Conservation (phyloP, 2,329 filamentous ascomycete species). For the Claviceps capensis region DNA sequence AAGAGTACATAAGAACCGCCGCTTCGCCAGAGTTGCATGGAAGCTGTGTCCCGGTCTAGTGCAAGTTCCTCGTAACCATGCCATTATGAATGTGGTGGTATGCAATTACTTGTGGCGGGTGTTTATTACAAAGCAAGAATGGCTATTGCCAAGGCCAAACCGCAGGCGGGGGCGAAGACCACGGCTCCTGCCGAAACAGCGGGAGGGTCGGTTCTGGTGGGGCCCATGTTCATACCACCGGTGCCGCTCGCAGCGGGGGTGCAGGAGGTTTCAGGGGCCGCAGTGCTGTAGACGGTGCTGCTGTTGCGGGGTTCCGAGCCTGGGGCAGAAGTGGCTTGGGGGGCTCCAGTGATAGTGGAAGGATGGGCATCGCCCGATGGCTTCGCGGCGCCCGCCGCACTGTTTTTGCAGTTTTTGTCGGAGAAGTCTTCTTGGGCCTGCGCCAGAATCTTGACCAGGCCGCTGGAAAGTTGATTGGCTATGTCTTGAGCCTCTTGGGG, state of each 20-base stretch:
- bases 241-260: background rate
- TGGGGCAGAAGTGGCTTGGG: background rate
- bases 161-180: background rate
- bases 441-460: conserved; percentile 11
- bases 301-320: background rate
- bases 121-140: background rate
- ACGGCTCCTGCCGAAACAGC: conserved; percentile 1
- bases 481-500: conserved; percentile 15
- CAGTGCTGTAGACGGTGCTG: background rate
- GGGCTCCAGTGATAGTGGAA: background rate
- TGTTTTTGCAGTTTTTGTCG: conserved; percentile 15
- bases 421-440: conserved; percentile 12
- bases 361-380: background rate
- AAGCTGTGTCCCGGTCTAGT: too few species aligned
- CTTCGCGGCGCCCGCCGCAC: conserved; percentile 1
- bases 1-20: too few species aligned
- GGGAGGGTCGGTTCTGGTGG: background rate
- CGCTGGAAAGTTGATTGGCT: conserved; percentile 12
- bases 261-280: background rate
- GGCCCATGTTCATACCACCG: background rate
- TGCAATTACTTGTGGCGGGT: background rate
- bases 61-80: too few species aligned
- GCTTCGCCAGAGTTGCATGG: too few species aligned
- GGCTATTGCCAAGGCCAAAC: background rate
- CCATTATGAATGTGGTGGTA: background rate